Evolutionary conservation across 768 basidiomycete species (phyloP).

Genomic region (Suillus ampliporus): DNA sequence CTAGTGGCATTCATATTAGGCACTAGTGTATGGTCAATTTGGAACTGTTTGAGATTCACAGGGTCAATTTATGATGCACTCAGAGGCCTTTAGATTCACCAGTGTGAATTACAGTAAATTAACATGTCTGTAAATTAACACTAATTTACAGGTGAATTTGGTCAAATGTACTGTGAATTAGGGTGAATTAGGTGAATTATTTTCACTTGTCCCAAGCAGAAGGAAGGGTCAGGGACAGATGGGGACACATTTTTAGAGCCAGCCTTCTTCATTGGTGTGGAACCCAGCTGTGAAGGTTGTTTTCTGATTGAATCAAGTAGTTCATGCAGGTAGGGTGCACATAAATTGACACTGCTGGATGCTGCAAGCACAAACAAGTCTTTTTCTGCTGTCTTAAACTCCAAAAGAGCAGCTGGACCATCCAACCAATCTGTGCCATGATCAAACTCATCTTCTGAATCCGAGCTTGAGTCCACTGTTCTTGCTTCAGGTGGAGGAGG

Average conservation of each 20-base stretch:
- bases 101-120: neutral
- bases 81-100: neutral
- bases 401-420: neutral
- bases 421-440: conserved; percentile 13
- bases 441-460: conserved; percentile 4
- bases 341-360: neutral
- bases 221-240: neutral
- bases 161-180: neutral
- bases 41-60: neutral
- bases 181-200: neutral
- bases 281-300: neutral
- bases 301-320: conserved; percentile 10
- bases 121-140: neutral
- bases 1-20: no score
- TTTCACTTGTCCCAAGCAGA: neutral
- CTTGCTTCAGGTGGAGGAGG: neutral
- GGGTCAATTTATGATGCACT: neutral
- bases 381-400: neutral
- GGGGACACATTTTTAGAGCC: neutral
- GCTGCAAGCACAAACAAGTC: conserved; percentile 4
- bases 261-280: neutral
- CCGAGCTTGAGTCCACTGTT: neutral
- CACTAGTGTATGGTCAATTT: neutral
- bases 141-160: conserved; percentile 1
- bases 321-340: conserved; percentile 8